Percentiles rank a stretch among this genome's conserved stretches.
Evolutionary conservation across 768 basidiomycete genomes (phyloP).

Genomic region (Dendrothele bispora): DNA sequence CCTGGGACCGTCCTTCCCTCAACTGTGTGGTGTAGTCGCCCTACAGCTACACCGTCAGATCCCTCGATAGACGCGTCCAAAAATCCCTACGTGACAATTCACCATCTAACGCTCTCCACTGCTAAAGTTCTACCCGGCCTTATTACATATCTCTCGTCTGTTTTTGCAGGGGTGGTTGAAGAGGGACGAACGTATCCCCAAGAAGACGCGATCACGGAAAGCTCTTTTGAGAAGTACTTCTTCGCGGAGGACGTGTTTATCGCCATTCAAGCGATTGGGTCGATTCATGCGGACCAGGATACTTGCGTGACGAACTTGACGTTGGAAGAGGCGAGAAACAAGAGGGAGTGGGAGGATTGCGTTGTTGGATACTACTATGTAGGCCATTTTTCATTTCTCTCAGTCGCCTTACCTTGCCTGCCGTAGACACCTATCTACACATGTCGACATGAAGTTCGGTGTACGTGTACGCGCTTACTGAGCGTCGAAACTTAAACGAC

Average conservation of each 20-base stretch:
- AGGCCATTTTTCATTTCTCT: constrained; percentile 24
- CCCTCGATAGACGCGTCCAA: too few species aligned
- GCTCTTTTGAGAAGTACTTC: constrained; percentile 72
- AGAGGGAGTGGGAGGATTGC: constrained; percentile 64
- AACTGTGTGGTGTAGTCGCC: constrained; percentile 39
- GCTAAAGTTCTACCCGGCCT: constrained; percentile 47
- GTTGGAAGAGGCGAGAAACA: constrained; percentile 45
- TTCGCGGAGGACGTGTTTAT: constrained; percentile 77
- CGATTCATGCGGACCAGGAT: constrained; percentile 15
- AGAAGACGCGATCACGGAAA: constrained; percentile 53
- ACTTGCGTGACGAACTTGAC: constrained; percentile 19
- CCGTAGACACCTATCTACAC: constrained; percentile 4
- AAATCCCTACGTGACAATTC: constrained; percentile 38
- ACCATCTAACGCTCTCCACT: constrained; percentile 48
- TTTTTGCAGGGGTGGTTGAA: constrained; percentile 75
- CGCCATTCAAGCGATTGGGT: constrained; percentile 39
- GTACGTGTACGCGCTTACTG: neutral
- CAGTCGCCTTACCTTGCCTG: neutral
- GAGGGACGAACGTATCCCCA: constrained; percentile 86
- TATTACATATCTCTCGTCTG: constrained; percentile 54
- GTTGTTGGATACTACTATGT: constrained; percentile 83
- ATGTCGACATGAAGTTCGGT: neutral
- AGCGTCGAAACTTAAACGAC: too few species aligned
- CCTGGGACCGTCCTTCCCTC: constrained; percentile 36
- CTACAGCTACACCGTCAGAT: constrained; percentile 23